phyloP scores from a whole-genome alignment of 352 stramenopile species.

The Elongisporangium anandrum region DNA sequence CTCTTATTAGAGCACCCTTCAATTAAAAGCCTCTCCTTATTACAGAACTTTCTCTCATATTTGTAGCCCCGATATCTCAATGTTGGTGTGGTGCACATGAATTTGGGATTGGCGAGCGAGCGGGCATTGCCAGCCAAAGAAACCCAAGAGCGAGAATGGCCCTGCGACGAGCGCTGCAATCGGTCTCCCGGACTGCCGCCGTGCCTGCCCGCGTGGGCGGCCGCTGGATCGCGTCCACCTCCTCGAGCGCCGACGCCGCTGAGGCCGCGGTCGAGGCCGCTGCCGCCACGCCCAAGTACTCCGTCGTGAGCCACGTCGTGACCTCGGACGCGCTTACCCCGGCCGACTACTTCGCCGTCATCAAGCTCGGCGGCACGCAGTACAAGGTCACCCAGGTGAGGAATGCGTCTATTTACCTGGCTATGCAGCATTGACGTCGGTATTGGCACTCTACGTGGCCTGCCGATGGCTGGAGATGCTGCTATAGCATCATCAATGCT shows the following conservation, averaged over 20 bases:
- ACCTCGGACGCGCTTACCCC: slow-evolving; percentile 56
- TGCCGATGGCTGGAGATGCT: too few species aligned
- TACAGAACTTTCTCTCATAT: too few species aligned
- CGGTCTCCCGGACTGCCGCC: background rate
- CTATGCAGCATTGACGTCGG: background rate
- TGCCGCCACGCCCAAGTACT: slow-evolving; percentile 37
- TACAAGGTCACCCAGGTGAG: slow-evolving; percentile 82
- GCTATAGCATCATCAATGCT: too few species aligned
- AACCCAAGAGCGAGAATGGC: too few species aligned
- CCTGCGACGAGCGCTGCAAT: too few species aligned
- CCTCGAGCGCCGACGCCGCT: slow-evolving; percentile 16
- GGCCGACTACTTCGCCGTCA: slow-evolving; percentile 78
- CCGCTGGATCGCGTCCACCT: background rate
- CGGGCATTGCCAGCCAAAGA: too few species aligned
- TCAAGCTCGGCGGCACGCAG: slow-evolving; percentile 82
- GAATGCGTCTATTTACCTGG: background rate
- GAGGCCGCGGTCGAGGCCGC: slow-evolving; percentile 8
- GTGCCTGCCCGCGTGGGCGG: background rate
- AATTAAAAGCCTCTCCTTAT: too few species aligned
- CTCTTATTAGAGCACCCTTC: too few species aligned
- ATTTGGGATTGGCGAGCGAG: too few species aligned
- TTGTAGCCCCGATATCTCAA: too few species aligned
- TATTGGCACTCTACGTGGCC: background rate
- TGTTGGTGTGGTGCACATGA: too few species aligned
- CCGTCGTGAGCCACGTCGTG: slow-evolving; percentile 76